Evolutionary conservation across 768 basidiomycete species (phyloP), one percentile per base, ranked within the genome.

Genomic region (Inosperma sp.): DNA sequence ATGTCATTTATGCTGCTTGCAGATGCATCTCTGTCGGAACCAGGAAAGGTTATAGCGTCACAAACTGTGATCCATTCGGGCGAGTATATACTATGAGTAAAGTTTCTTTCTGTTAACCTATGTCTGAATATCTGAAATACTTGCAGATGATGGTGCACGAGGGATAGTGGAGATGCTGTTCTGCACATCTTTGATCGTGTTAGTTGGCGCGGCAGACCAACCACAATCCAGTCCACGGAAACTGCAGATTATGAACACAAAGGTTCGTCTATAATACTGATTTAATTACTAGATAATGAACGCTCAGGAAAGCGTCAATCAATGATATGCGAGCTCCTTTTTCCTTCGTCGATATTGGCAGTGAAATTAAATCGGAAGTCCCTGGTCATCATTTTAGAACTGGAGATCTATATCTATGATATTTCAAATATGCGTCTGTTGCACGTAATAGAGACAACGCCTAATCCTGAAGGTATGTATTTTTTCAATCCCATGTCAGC

Each of bases 91-190:
- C 91, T 5, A 88, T 86, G 81, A 93, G 93, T 94, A 65, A 65
- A 91, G 79, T 36, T 45, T 14, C 37, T 43, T 31, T 16, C 33
- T 48, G n/a, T 36, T 43, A 30, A 17, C 44, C n/a, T 36, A 33
- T 21, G 16, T 49, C 7, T 35, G 37, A 25, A 29, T 22, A 19
- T 46, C n/a, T 12, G 37, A 23, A 29, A n/a, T 30, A 31, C 51
- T 49, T 23, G 25, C 54, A 92, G 95, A 88, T 60, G 93, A 97
- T 52, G 94, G 95, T 7, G 91, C 95, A 2, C 81, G 89, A 14
- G 93, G 93, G 19, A 96, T 96, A 55, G 95, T 97, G 13, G 96
- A 99, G 70, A 99, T 99, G 96, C 77, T 99, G 52, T 99, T 99
- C 74, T 97, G 94, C 72, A 99, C 96, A 5, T 96, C 93, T 17